Conservation (phyloP, 1,139 yeast genomes). For the Yamadazyma jaroonii region DNA sequence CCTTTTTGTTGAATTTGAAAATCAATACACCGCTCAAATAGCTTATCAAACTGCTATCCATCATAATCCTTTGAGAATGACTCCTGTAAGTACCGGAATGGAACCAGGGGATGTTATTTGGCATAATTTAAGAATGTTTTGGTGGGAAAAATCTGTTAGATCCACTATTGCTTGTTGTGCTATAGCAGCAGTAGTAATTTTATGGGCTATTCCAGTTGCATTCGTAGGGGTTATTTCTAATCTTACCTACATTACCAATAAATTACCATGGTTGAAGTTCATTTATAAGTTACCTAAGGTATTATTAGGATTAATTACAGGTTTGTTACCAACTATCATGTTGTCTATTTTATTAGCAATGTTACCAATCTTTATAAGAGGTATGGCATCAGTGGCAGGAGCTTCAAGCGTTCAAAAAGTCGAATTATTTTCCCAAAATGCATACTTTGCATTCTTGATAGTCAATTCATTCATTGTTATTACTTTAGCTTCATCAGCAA, state of each 20-base stretch:
- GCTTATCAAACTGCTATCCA: constrained; percentile 61
- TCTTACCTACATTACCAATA: constrained; percentile 57
- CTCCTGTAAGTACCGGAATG: constrained; percentile 52
- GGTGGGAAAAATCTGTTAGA: constrained; percentile 80
- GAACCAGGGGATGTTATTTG: constrained; percentile 65
- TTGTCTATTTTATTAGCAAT: constrained; percentile 68
- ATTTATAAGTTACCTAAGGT: constrained; percentile 58
- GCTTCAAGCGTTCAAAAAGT: constrained; percentile 60
- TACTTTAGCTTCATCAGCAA: constrained; percentile 69
- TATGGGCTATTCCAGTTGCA: constrained; percentile 88
- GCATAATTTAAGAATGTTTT: constrained; percentile 69
- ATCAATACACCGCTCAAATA: constrained; percentile 67
- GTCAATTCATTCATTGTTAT: constrained; percentile 69
- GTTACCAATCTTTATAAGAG: constrained; percentile 75
- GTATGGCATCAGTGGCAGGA: constrained; percentile 68
- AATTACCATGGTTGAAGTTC: constrained; percentile 62
- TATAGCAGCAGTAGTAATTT: constrained; percentile 56
- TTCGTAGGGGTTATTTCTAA: constrained; percentile 80
- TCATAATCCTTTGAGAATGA: constrained; percentile 51
- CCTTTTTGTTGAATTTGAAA: constrained; percentile 66
- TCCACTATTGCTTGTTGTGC: constrained; percentile 56
- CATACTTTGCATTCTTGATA: constrained; percentile 70
- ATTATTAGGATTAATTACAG: constrained; percentile 68
- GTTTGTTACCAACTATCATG: constrained; percentile 67
- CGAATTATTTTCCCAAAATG: constrained; percentile 71